phyloP scores from a whole-genome alignment of 2,329 filamentous ascomycete genomes.

The Colletotrichum graminicola region DNA sequence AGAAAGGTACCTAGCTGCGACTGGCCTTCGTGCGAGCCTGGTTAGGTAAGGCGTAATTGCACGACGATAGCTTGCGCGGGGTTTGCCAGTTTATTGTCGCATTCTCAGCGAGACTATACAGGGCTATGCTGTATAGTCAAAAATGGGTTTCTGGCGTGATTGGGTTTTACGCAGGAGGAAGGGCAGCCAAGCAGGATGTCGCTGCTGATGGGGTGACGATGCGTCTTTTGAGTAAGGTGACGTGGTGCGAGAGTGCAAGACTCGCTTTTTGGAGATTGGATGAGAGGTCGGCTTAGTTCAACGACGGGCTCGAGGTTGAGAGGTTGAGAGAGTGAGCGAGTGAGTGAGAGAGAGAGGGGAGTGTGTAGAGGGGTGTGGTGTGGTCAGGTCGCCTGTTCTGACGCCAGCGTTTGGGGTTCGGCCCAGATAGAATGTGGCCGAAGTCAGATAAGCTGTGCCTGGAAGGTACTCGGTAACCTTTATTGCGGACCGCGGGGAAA shows the following conservation, averaged over 20 bases:
- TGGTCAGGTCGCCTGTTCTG: slow-evolving; percentile 13
- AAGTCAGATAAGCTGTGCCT: slow-evolving; percentile 34
- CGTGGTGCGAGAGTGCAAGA: slow-evolving; percentile 1
- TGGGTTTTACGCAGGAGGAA: background rate
- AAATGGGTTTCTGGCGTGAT: background rate
- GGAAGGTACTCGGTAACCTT: slow-evolving; percentile 7
- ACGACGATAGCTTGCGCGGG: slow-evolving; percentile 30
- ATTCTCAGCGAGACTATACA: slow-evolving; percentile 5
- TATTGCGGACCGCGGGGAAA: slow-evolving; percentile 16
- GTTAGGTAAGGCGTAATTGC: slow-evolving; percentile 38
- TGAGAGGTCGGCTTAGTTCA: slow-evolving; percentile 37
- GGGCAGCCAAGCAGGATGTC: background rate
- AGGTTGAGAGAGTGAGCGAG: slow-evolving; percentile 1
- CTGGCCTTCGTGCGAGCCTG: slow-evolving; percentile 32
- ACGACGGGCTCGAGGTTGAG: slow-evolving; percentile 22
- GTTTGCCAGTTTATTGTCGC: slow-evolving; percentile 33
- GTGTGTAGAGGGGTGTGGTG: slow-evolving; percentile 12
- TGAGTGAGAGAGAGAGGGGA: background rate
- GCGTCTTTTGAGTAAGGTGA: slow-evolving; percentile 9
- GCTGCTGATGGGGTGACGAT: slow-evolving; percentile 12
- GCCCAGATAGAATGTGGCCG: slow-evolving; percentile 7
- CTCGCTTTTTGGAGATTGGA: slow-evolving; percentile 30
- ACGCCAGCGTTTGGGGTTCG: slow-evolving; percentile 1
- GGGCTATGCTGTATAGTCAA: background rate
- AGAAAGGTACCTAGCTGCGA: slow-evolving; percentile 16